These are phyloP conservation scores for Candida golubevii DNA, from an alignment of 805 yeast species.

Conservation along the genomic window DNA sequence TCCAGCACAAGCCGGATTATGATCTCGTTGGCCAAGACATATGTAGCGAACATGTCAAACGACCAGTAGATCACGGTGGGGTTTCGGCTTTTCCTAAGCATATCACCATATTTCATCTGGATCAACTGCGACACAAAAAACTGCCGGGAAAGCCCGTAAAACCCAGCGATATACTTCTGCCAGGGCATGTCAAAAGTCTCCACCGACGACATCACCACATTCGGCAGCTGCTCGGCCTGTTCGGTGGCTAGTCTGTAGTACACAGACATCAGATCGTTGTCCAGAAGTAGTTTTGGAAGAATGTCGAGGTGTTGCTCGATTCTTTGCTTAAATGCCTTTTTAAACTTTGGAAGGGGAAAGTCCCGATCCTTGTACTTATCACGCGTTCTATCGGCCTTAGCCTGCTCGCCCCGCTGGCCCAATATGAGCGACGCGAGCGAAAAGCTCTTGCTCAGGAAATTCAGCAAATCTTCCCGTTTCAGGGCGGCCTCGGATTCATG, in stretches of 20 bases:
- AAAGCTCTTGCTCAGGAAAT: background rate
- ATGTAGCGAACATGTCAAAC: constrained; percentile 47
- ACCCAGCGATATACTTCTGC: constrained; percentile 51
- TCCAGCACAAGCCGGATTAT: constrained; percentile 47
- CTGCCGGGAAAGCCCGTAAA: constrained; percentile 57
- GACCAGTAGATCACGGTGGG: constrained; percentile 61
- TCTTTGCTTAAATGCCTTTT: constrained; percentile 25
- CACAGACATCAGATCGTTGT: constrained; percentile 37
- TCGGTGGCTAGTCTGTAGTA: constrained; percentile 49
- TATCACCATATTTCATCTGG: constrained; percentile 15
- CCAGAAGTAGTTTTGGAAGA: constrained; percentile 41
- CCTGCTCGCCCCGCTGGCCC: constrained; percentile 3
- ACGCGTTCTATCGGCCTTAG: constrained; percentile 2
- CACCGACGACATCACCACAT: constrained; percentile 41
- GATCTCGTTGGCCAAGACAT: constrained; percentile 62
- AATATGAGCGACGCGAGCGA: constrained; percentile 3
- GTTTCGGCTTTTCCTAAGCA: constrained; percentile 27
- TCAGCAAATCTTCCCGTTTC: too few relatives aligned
- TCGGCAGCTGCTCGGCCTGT: constrained; percentile 34
- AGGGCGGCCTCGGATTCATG: too few relatives aligned
- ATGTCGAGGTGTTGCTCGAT: constrained; percentile 17
- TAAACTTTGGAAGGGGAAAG: constrained; percentile 25
- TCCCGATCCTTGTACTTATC: constrained; percentile 15
- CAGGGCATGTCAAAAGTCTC: constrained; percentile 48
- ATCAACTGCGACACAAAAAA: constrained; percentile 45